Percentiles rank a stretch among this genome's conserved stretches.
phyloP scores from a whole-genome alignment of 2,329 filamentous ascomycete species.

The Blumeria graminis region DNA sequence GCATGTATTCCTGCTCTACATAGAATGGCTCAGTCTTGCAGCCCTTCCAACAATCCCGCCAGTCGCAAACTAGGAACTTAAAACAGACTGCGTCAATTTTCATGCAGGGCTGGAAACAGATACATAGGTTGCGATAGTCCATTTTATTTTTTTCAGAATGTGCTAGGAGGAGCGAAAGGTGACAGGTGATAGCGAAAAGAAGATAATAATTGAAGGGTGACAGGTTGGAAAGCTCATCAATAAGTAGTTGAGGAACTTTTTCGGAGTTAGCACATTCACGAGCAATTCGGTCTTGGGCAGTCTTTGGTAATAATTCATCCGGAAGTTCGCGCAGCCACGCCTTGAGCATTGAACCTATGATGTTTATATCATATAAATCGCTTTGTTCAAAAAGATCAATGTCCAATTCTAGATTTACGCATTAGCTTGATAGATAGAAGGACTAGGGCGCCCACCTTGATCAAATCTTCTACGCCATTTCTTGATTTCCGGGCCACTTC shows the following conservation, averaged over 20 bases:
- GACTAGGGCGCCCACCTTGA: slow-evolving; percentile 29
- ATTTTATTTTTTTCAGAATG: slow-evolving; percentile 95
- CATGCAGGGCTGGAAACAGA: slow-evolving; percentile 93
- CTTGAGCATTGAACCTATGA: slow-evolving; percentile 87
- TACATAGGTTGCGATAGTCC: slow-evolving; percentile 86
- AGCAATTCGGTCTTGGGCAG: slow-evolving; percentile 55
- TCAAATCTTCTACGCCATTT: slow-evolving; percentile 87
- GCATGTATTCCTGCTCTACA: slow-evolving; percentile 41
- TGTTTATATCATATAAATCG: slow-evolving; percentile 87
- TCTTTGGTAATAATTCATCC: slow-evolving; percentile 77
- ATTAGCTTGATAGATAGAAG: slow-evolving; percentile 3
- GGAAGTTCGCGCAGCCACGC: slow-evolving; percentile 89
- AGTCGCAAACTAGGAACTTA: slow-evolving; percentile 83
- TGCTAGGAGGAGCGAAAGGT: slow-evolving; percentile 72
- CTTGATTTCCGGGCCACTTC: slow-evolving; percentile 73
- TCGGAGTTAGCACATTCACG: slow-evolving; percentile 58
- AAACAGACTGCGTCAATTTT: slow-evolving; percentile 91
- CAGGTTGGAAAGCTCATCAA: slow-evolving; percentile 81
- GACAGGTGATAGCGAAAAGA: slow-evolving; percentile 89
- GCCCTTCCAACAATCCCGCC: slow-evolving; percentile 92
- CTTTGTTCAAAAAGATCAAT: slow-evolving; percentile 74
- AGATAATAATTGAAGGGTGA: slow-evolving; percentile 96
- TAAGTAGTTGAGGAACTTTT: slow-evolving; percentile 59
- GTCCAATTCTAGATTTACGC: slow-evolving; percentile 38
- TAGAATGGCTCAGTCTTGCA: slow-evolving; percentile 74